Percentiles rank a stretch among this genome's conserved stretches.
phyloP scores from a whole-genome alignment of 768 basidiomycete species.

The Phallus indusiatus region DNA sequence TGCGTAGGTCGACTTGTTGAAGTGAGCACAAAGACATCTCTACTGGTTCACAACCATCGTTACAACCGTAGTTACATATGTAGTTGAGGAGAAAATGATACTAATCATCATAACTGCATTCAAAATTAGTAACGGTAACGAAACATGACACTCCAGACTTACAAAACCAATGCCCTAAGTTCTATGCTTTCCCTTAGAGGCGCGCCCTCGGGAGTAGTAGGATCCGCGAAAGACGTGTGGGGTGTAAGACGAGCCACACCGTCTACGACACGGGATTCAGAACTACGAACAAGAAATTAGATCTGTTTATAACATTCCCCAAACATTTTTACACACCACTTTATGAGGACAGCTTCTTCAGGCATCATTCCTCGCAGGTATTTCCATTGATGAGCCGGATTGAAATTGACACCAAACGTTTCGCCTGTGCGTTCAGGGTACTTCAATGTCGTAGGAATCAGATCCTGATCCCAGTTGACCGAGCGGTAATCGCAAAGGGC shows the following conservation, averaged over 20 bases:
- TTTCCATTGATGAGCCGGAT: constrained; percentile 34
- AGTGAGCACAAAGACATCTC: too few relatives aligned
- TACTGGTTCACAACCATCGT: too few relatives aligned
- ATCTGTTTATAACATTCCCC: too few relatives aligned
- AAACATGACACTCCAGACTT: background rate
- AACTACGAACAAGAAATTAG: too few relatives aligned
- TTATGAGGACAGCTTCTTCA: constrained; percentile 39
- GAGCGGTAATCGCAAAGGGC: constrained; percentile 39
- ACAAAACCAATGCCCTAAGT: background rate
- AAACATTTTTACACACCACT: constrained; percentile 27
- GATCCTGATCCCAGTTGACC: constrained; percentile 28
- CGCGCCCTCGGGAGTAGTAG: background rate
- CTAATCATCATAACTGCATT: too few relatives aligned
- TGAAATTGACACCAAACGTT: constrained; percentile 30
- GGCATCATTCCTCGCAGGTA: constrained; percentile 35
- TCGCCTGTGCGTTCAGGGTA: constrained; percentile 38
- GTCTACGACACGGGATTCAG: background rate
- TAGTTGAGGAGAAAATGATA: too few relatives aligned
- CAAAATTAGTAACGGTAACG: too few relatives aligned
- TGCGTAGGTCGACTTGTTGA: too few relatives aligned
- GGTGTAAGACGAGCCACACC: background rate
- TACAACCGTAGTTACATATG: too few relatives aligned
- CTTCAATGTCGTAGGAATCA: constrained; percentile 27
- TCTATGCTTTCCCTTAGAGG: background rate
- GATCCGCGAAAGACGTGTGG: background rate